Conservation (phyloP, 2,329 filamentous ascomycete genomes). For the Penicillium fuscoglaucum region DNA sequence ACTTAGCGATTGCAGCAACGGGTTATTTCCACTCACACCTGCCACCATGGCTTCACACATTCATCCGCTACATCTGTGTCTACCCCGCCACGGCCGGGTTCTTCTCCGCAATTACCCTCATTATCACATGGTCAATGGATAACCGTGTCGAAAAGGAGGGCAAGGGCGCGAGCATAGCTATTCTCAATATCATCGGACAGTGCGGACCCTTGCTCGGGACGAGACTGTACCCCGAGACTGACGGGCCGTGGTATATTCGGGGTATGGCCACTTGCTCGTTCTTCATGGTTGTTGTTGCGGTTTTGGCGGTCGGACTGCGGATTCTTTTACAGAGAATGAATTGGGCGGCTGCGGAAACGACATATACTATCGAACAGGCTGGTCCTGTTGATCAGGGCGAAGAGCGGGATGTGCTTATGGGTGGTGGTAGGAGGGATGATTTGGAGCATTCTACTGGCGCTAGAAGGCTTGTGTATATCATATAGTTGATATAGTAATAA, state of each 20-base stretch:
- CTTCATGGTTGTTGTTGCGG: slow-evolving; percentile 63
- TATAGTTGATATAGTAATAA: slow-evolving; percentile 9
- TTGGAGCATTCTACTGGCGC: slow-evolving; percentile 22
- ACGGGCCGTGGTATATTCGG: slow-evolving; percentile 61
- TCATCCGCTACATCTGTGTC: slow-evolving; percentile 67
- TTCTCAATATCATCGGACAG: slow-evolving; percentile 80
- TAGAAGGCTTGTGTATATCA: slow-evolving; percentile 31
- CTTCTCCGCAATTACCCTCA: slow-evolving; percentile 78
- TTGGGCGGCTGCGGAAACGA: slow-evolving; percentile 8
- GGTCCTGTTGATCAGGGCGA: slow-evolving; percentile 22
- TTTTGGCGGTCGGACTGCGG: slow-evolving; percentile 57
- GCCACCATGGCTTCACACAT: slow-evolving; percentile 34
- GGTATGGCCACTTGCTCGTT: slow-evolving; percentile 65
- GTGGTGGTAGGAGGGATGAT: slow-evolving; percentile 22
- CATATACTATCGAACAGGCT: slow-evolving; percentile 9
- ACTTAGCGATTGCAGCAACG: slow-evolving; percentile 62
- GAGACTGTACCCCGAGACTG: slow-evolving; percentile 59
- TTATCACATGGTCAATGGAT: slow-evolving; percentile 86
- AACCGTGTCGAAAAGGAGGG: slow-evolving; percentile 71
- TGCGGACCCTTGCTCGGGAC: slow-evolving; percentile 72
- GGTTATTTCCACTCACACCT: slow-evolving; percentile 45
- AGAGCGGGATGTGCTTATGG: slow-evolving; percentile 35
- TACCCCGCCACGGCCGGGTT: slow-evolving; percentile 80
- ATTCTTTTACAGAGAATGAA: slow-evolving; percentile 57
- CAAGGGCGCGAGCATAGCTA: slow-evolving; percentile 73